Base-by-base conservation (phyloP, 2,329 filamentous ascomycete genomes). In the Colletotrichum tofieldiae region DNA sequence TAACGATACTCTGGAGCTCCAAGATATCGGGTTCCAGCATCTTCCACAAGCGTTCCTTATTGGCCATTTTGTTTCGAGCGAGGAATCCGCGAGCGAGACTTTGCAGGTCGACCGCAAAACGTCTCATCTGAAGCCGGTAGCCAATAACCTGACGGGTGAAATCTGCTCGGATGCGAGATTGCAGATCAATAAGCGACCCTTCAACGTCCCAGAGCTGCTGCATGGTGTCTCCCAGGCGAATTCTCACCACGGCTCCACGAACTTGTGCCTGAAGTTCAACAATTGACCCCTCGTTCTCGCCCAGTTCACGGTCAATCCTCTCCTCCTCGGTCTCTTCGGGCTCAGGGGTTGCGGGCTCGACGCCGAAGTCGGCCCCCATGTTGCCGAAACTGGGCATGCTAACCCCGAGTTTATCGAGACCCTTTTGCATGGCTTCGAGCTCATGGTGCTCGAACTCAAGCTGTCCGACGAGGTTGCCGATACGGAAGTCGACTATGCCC, bases 341-440 rank as follows among this genome's bases (percentile, higher is more conserved):
- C 77, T 95, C 92, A 0, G 93, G 93, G 67, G 93, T 88, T 11
- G 65, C 70, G 1, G 92, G 91, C 77, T 97, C 94, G 7, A 96
- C 93, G 47, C 94, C 95, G 86, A 99, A 98, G 79, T 96, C 96
- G 74, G 95, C 96, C 62, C 95, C 93, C 93, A 99, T 98, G 72
- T 95, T 97, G 67, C 95, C 95, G 84, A 99, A 99, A 84, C 94
- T 98, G 49, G 96, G 96, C 95, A 99, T 98, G 78, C 90, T 97
- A 75, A 96, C 90, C 66, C 97, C 97, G 74, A 97, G 92, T 82
- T 96, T 97, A 85, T 99, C 96, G 56, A 99, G 90, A 58, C 96
- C 96, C 79, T 98, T 98, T 79, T 99, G 96, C 84, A 95, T 98
- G 73, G 95, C 94, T 82, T 99, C 96, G 37, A 99, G 88, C 80